Evolutionary conservation across 108 stramenopile species (phyloP), one percentile per base, ranked within the genome.

Genomic region (Cyclotella baltica): DNA sequence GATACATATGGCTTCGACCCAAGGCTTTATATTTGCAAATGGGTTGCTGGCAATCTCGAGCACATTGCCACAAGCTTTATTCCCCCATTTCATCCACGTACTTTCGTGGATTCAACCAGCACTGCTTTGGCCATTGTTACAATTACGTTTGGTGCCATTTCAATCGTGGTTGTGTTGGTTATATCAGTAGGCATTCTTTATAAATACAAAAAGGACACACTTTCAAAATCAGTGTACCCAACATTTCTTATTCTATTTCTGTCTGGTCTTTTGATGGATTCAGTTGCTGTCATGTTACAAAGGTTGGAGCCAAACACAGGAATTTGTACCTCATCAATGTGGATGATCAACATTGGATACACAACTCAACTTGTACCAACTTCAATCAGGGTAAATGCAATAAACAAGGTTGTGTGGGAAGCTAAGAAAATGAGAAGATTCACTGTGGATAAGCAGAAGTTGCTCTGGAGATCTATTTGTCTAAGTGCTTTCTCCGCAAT

Each of bases 341-440:
- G 86, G 86, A 40, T 87, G 13, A 25, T 83, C 55, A 51, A 30
- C 37, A 4, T 84, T 40, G 86, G 86, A 18, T 84, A 84, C 25
- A 84, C 81, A 4, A 33, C 79, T 0, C 70, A 55, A 20, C 56
- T 87, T 3, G 77, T 84, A n/a, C 86, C 86, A 11, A 50, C 83
- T 23, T 38, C 84, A 27, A 74, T 87, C 43, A 84, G 83, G 30
- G 67, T 84, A 15, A 13, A 6, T 43, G 13, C 40, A 6, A 43
- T 43, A 6, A 43, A 43, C 40, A 43, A 13, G 13, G 13, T 43
- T 43, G 13, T 43, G 13, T 13, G 40, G 40, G 6, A 43, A 43
- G 59, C 18, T 3, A 70, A 78, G 63, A 76, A 48, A 28, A 77
- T 79, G 58, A 73, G 29, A 46, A 28, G 83, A 29, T 70, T 87